These are phyloP conservation scores for Cordyceps pruinosa DNA, from an alignment of 2,329 filamentous ascomycete genomes.

Conservation along the genomic window DNA sequence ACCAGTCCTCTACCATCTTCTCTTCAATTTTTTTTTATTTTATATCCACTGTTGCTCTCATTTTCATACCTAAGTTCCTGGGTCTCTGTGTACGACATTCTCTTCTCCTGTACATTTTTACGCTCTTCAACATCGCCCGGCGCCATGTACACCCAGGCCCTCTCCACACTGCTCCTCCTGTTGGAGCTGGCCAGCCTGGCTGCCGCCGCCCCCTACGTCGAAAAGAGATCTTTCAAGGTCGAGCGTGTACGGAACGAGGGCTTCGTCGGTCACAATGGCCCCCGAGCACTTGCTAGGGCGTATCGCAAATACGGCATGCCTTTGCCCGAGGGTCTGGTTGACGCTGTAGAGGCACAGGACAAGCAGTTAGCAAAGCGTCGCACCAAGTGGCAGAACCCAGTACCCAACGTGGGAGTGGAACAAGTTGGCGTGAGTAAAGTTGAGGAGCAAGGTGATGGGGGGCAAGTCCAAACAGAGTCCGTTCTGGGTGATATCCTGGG, in stretches of 20 bases:
- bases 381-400: not conserved
- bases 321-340: constrained; percentile 36
- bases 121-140: not conserved
- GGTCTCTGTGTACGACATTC: constrained; percentile 3
- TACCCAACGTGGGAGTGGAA: not conserved
- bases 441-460: not conserved
- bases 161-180: constrained; percentile 37
- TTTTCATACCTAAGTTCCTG: not conserved
- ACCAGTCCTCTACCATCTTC: not conserved
- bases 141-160: constrained; percentile 7
- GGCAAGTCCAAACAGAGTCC: not conserved
- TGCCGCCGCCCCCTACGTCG: constrained; percentile 27
- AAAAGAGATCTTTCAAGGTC: constrained; percentile 56
- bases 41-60: not conserved
- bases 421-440: not conserved
- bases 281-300: constrained; percentile 54
- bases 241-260: constrained; percentile 49
- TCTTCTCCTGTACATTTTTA: not conserved
- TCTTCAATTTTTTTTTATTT: not conserved
- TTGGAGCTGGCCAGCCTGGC: constrained; percentile 41
- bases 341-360: constrained; percentile 25
- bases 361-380: constrained; percentile 8
- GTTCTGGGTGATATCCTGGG: not conserved
- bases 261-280: constrained; percentile 50
- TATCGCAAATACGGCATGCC: constrained; percentile 61